A percentile compares a stretch with the other conserved stretches of the same genome.
Evolutionary conservation across 2,329 filamentous ascomycete species (phyloP).

Genomic region (Microdochium bolleyi): DNA sequence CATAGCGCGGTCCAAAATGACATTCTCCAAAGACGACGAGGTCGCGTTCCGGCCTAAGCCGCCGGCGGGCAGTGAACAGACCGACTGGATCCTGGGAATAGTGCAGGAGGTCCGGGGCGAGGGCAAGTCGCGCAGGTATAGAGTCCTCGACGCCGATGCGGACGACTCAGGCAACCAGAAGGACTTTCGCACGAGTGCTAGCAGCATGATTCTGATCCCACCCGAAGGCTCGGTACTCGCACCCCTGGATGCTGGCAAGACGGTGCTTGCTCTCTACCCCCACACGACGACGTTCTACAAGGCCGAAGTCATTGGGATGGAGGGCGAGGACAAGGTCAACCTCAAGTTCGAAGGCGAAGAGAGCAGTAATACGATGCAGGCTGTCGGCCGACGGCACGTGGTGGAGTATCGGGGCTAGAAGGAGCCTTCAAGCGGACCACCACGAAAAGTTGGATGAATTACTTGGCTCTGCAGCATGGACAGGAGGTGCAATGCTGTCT

Average conservation of each 20-base stretch:
- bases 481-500: no score
- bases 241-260: slow-evolving; percentile 59
- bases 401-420: slow-evolving; percentile 55
- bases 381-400: slow-evolving; percentile 69
- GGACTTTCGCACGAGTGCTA: slow-evolving; percentile 64
- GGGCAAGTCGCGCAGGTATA: slow-evolving; percentile 69
- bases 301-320: slow-evolving; percentile 69
- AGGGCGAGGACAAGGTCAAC: slow-evolving; percentile 46
- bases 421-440: background rate
- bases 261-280: slow-evolving; percentile 71
- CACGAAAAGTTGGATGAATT: background rate
- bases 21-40: slow-evolving; percentile 54
- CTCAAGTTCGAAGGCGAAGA: slow-evolving; percentile 77
- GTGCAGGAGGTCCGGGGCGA: slow-evolving; percentile 70
- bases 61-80: slow-evolving; percentile 36
- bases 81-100: slow-evolving; percentile 68
- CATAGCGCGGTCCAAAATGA: slow-evolving; percentile 41
- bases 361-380: slow-evolving; percentile 63
- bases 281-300: slow-evolving; percentile 82
- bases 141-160: slow-evolving; percentile 72
- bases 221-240: slow-evolving; percentile 43
- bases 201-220: slow-evolving; percentile 71
- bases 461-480: no score
- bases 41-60: slow-evolving; percentile 60
- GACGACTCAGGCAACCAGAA: slow-evolving; percentile 60